phyloP scores from a whole-genome alignment of 2,329 filamentous ascomycete genomes.

The Beauveria brongniartii region DNA sequence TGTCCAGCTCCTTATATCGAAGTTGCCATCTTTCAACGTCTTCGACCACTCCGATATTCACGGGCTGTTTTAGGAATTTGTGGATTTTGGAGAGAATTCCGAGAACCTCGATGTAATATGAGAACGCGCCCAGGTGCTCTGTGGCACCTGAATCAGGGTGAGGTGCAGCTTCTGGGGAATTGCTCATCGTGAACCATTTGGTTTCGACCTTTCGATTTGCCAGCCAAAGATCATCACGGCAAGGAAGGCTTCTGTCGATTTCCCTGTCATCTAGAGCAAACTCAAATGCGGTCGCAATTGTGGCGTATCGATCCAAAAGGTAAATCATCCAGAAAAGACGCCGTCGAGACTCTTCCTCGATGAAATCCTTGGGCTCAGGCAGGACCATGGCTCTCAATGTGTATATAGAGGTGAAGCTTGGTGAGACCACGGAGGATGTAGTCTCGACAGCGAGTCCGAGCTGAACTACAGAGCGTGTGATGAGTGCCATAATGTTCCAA shows the following conservation, averaged over 20 bases:
- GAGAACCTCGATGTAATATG: conserved; percentile 83
- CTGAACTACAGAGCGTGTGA: conserved; percentile 82
- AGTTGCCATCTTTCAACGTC: conserved; percentile 89
- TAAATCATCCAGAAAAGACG: conserved; percentile 94
- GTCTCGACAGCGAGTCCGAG: conserved; percentile 77
- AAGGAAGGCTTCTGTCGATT: conserved; percentile 79
- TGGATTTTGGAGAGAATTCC: conserved; percentile 84
- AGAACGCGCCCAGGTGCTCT: conserved; percentile 79
- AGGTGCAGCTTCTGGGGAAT: conserved; percentile 32
- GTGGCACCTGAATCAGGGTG: conserved; percentile 62
- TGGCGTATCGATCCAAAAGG: conserved; percentile 80
- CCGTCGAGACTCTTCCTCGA: conserved; percentile 80
- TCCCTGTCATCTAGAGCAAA: conserved; percentile 85
- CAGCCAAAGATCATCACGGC: conserved; percentile 77
- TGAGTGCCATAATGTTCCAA: conserved; percentile 85
- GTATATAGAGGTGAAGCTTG: conserved; percentile 78
- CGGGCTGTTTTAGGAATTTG: conserved; percentile 78
- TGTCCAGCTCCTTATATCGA: conserved; percentile 78
- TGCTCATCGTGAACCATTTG: conserved; percentile 61
- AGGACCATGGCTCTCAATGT: conserved; percentile 79
- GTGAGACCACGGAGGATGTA: conserved; percentile 69
- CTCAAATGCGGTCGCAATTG: conserved; percentile 84
- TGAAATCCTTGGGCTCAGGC: conserved; percentile 74
- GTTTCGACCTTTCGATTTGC: conserved; percentile 81
- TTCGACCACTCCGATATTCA: conserved; percentile 74